Percentiles rank a stretch among this genome's conserved stretches.
Conservation (phyloP, 2,329 filamentous ascomycete genomes). For the Neoscytalidium dimidiatum region DNA sequence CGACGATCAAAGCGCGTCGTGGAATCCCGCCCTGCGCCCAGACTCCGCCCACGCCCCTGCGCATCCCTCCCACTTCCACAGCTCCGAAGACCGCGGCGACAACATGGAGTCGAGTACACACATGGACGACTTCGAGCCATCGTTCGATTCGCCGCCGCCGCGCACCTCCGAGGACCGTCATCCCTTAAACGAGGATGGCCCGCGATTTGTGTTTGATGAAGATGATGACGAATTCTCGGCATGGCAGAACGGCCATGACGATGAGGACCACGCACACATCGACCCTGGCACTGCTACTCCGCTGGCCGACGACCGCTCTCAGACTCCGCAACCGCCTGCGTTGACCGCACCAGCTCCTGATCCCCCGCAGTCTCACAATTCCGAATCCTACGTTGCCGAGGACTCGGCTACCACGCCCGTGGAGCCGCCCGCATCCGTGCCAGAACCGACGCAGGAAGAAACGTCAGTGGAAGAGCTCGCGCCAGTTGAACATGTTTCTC, state of each 20-base stretch:
- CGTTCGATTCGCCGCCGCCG: constrained; percentile 14
- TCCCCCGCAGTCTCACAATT: neutral
- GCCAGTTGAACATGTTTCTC: neutral
- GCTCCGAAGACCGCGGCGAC: constrained; percentile 16
- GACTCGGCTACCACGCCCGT: neutral
- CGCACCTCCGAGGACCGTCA: constrained; percentile 19
- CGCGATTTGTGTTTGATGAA: constrained; percentile 9
- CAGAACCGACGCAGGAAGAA: neutral
- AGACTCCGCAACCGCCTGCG: constrained; percentile 5
- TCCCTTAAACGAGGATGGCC: constrained; percentile 12
- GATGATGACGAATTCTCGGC: constrained; percentile 10
- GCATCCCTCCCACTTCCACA: constrained; percentile 23
- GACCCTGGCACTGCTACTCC: neutral
- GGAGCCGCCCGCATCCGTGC: neutral
- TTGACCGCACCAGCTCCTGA: neutral
- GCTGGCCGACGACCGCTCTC: constrained; percentile 1
- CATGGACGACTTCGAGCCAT: constrained; percentile 21
- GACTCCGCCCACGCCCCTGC: constrained; percentile 33
- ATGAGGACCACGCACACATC: neutral
- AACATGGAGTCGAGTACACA: constrained; percentile 23
- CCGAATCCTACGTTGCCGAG: neutral
- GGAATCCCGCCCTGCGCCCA: constrained; percentile 59
- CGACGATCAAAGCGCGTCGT: constrained; percentile 38
- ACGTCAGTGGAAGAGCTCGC: neutral
- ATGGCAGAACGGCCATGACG: constrained; percentile 1